Percentiles rank a stretch among this genome's conserved stretches.
Evolutionary conservation across 306 rosid genomes (phyloP).

Genomic region (Oemleria cerasiformis): DNA sequence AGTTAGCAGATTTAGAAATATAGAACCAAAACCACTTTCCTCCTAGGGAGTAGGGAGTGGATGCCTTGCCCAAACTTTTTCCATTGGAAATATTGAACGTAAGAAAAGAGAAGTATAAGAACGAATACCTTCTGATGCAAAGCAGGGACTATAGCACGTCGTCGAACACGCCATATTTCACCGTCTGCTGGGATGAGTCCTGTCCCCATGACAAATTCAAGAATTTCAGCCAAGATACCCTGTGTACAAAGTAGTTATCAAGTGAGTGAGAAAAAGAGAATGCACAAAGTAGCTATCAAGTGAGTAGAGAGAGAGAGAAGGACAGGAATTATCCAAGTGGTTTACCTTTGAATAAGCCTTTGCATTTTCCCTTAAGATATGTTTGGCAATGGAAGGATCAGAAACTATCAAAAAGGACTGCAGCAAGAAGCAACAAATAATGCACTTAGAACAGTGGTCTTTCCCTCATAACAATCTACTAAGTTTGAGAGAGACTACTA

Average conservation of each 20-base stretch:
- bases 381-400: slow-evolving; percentile 90
- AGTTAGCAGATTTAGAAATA: background rate
- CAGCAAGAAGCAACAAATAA: slow-evolving; percentile 22
- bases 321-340: slow-evolving; percentile 8
- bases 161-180: slow-evolving; percentile 85
- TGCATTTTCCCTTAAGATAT: slow-evolving; percentile 78
- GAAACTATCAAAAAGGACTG: slow-evolving; percentile 95
- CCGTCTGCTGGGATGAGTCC: slow-evolving; percentile 99
- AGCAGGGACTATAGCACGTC: slow-evolving; percentile 91
- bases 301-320: slow-evolving; percentile 9
- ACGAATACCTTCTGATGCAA: slow-evolving; percentile 71
- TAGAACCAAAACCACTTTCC: background rate
- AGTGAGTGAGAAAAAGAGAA: slow-evolving; percentile 19
- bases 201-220: slow-evolving; percentile 95
- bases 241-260: slow-evolving; percentile 35
- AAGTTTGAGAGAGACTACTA: background rate
- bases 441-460: background rate
- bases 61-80: background rate
- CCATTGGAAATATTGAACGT: background rate
- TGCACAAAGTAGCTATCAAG: slow-evolving; percentile 22
- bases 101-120: background rate
- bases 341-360: slow-evolving; percentile 94
- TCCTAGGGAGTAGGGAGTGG: background rate
- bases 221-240: slow-evolving; percentile 98
- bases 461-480: background rate